Evolutionary conservation across 257 asterid genomes (phyloP).

Genomic region (Cordia subcordata): DNA sequence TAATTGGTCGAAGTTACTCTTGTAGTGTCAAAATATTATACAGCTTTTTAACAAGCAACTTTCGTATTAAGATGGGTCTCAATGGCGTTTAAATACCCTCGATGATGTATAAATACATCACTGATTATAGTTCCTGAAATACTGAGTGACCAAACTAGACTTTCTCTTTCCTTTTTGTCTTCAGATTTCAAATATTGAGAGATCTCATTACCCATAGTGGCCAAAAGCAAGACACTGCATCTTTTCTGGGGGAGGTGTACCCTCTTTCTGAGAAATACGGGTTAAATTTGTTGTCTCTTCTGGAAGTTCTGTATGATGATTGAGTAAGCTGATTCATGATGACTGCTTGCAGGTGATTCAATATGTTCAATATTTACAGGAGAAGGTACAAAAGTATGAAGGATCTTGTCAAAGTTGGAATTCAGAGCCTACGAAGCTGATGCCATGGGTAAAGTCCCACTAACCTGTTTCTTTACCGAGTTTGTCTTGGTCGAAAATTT

Average conservation of each 20-base stretch:
- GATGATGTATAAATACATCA: neutral
- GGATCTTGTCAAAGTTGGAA: slow-evolving; percentile 79
- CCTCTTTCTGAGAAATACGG: neutral
- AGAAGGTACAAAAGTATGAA: slow-evolving; percentile 73
- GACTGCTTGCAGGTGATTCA: slow-evolving; percentile 68
- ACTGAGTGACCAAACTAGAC: neutral
- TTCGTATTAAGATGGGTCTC: neutral
- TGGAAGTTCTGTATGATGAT: slow-evolving; percentile 7
- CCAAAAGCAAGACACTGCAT: slow-evolving; percentile 91
- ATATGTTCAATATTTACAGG: slow-evolving; percentile 79
- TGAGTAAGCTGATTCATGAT: slow-evolving; percentile 18
- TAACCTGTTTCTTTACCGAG: slow-evolving; percentile 5
- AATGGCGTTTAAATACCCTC: too few relatives aligned
- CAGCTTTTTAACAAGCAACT: too few relatives aligned
- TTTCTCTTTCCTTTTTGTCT: neutral
- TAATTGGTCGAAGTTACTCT: too few relatives aligned
- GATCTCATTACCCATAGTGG: slow-evolving; percentile 77
- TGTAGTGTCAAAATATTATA: too few relatives aligned
- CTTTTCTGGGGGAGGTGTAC: slow-evolving; percentile 74
- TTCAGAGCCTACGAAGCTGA: slow-evolving; percentile 83
- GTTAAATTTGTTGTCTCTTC: neutral
- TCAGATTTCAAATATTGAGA: slow-evolving; percentile 85
- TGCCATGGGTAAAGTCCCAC: slow-evolving; percentile 84
- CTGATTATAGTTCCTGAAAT: too few relatives aligned
- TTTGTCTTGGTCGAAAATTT: too few relatives aligned